These are phyloP conservation scores for Diplocarpon rosae DNA, from an alignment of 2,329 filamentous ascomycete species.

Conservation along the genomic window DNA sequence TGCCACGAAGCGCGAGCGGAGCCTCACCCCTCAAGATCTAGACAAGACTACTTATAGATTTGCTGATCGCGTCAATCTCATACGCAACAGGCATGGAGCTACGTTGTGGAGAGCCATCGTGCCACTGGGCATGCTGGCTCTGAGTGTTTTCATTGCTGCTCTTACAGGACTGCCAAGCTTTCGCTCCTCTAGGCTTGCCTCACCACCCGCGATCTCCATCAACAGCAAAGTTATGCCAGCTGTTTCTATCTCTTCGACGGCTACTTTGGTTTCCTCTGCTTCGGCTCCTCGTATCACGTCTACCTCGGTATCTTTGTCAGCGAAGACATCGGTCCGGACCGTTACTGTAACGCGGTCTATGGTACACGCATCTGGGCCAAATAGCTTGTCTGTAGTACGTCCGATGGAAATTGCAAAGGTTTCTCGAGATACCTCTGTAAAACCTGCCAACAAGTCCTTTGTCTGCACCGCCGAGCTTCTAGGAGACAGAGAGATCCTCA, in stretches of 20 bases:
- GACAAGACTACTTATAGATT: slow-evolving; percentile 18
- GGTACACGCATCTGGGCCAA: slow-evolving; percentile 27
- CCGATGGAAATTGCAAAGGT: slow-evolving; percentile 29
- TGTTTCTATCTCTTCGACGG: slow-evolving; percentile 12
- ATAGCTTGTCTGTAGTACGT: slow-evolving; percentile 31
- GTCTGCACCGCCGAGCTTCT: slow-evolving; percentile 37
- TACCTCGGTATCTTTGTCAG: slow-evolving; percentile 17
- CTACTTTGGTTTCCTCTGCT: slow-evolving; percentile 3
- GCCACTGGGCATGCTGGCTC: slow-evolving; percentile 6
- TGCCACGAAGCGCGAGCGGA: slow-evolving; percentile 8
- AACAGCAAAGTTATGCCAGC: slow-evolving; percentile 25
- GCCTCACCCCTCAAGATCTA: slow-evolving; percentile 7
- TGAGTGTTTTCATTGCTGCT: slow-evolving; percentile 10
- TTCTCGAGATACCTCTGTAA: slow-evolving; percentile 13
- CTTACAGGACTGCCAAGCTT: slow-evolving; percentile 16
- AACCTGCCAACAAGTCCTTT: slow-evolving; percentile 19
- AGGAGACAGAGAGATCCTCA: slow-evolving; percentile 40
- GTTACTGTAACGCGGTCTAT: slow-evolving; percentile 27
- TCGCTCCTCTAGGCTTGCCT: slow-evolving; percentile 14
- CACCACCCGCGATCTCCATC: slow-evolving; percentile 23
- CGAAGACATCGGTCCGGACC: slow-evolving; percentile 24
- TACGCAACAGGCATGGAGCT: slow-evolving; percentile 11
- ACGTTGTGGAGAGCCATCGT: slow-evolving; percentile 20
- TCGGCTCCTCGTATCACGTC: slow-evolving; percentile 14
- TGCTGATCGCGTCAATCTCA: slow-evolving; percentile 13